Conservation (phyloP, 345 rosid species). For the Syzygium oleosum region DNA sequence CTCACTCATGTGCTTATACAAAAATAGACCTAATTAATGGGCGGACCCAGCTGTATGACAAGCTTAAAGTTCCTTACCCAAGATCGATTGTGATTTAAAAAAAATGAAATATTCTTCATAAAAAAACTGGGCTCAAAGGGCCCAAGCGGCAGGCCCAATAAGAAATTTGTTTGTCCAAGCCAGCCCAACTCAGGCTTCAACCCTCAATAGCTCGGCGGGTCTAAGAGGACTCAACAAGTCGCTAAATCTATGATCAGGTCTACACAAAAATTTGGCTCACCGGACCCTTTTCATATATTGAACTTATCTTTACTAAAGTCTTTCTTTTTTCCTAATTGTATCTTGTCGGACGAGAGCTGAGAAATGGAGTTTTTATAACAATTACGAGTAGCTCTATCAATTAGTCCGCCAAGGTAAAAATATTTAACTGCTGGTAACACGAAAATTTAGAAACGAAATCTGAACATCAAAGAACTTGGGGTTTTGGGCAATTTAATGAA, state of each 20-base stretch:
- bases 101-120: background rate
- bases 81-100: background rate
- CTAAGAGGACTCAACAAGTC: background rate
- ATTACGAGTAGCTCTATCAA: background rate
- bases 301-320: background rate
- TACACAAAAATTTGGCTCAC: background rate
- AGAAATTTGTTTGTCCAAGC: background rate
- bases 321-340: background rate
- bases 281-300: background rate
- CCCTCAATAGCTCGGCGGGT: background rate
- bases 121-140: background rate
- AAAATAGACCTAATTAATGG: background rate
- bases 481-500: background rate
- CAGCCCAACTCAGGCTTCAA: background rate
- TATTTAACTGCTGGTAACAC: background rate
- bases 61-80: background rate
- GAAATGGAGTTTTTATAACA: background rate
- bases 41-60: background rate
- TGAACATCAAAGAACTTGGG: background rate
- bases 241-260: background rate
- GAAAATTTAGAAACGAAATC: background rate
- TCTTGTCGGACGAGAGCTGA: background rate
- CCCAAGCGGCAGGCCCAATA: background rate
- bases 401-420: background rate
- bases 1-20: background rate